Evolutionary conservation across 2,329 filamentous ascomycete species (phyloP).

Genomic region (Penicillium sp.): DNA sequence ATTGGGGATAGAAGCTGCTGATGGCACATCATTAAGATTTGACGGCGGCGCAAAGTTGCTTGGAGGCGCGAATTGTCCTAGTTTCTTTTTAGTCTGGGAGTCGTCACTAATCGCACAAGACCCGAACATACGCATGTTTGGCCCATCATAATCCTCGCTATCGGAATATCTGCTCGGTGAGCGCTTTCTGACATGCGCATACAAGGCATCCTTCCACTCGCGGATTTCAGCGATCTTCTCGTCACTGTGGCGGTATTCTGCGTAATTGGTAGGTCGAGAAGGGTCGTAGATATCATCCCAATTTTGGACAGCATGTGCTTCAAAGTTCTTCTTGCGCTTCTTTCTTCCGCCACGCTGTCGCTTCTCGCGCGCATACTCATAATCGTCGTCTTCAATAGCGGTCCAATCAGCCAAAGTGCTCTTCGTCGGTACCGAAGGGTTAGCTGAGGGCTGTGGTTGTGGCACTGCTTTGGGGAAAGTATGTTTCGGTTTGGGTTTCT

Average conservation of each 20-base stretch:
- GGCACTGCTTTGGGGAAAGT: slow-evolving; percentile 53
- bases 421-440: slow-evolving; percentile 51
- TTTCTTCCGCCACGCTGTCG: slow-evolving; percentile 74
- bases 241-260: slow-evolving; percentile 80
- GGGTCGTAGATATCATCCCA: slow-evolving; percentile 95
- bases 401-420: slow-evolving; percentile 80
- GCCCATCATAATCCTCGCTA: slow-evolving; percentile 52
- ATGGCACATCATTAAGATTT: slow-evolving; percentile 40
- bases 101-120: background rate
- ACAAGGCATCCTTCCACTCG: slow-evolving; percentile 82
- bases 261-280: slow-evolving; percentile 75
- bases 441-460: slow-evolving; percentile 27
- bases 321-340: slow-evolving; percentile 73
- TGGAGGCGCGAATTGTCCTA: slow-evolving; percentile 54
- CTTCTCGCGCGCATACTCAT: slow-evolving; percentile 63
- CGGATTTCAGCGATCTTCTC: slow-evolving; percentile 76
- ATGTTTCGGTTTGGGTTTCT: slow-evolving; percentile 64
- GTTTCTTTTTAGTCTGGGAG: background rate
- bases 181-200: slow-evolving; percentile 63
- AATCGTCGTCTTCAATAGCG: slow-evolving; percentile 75
- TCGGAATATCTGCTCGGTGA: slow-evolving; percentile 47
- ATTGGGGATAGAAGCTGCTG: slow-evolving; percentile 50
- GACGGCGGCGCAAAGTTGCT: slow-evolving; percentile 55
- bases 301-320: slow-evolving; percentile 61
- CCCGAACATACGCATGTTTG: slow-evolving; percentile 47